Evolutionary conservation across 1,284 basidiomycete species (phyloP).

Genomic region (Volvariella surrecta): DNA sequence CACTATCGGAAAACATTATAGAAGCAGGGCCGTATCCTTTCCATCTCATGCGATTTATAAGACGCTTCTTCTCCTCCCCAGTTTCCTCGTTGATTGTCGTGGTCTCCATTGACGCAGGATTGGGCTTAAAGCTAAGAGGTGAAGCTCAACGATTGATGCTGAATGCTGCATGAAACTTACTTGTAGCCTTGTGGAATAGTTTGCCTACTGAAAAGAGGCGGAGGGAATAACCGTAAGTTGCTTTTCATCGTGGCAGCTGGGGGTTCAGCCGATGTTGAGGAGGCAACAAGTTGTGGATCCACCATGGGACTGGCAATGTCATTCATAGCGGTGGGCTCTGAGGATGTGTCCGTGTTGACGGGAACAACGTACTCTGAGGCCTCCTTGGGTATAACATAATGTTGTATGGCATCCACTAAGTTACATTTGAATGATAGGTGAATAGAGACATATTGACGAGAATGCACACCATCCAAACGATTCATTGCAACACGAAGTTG

Average conservation of each 20-base stretch:
- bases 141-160: neutral
- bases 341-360: slow-evolving; percentile 5
- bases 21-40: slow-evolving; percentile 68
- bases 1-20: slow-evolving; percentile 56
- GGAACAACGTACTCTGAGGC: slow-evolving; percentile 49
- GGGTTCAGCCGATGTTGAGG: slow-evolving; percentile 20
- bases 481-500: slow-evolving; percentile 67
- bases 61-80: slow-evolving; percentile 71
- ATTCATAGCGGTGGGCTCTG: slow-evolving; percentile 9
- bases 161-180: slow-evolving; percentile 29
- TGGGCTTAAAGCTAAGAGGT: slow-evolving; percentile 60
- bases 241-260: slow-evolving; percentile 25
- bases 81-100: slow-evolving; percentile 62
- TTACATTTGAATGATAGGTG: neutral
- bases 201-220: slow-evolving; percentile 78
- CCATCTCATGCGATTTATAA: slow-evolving; percentile 76
- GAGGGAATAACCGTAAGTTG: slow-evolving; percentile 69
- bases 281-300: slow-evolving; percentile 28
- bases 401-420: slow-evolving; percentile 63
- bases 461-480: slow-evolving; percentile 62
- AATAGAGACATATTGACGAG: slow-evolving; percentile 9
- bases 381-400: slow-evolving; percentile 61
- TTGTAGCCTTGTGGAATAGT: slow-evolving; percentile 72
- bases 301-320: slow-evolving; percentile 19
- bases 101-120: slow-evolving; percentile 61